A percentile compares a stretch with the other conserved stretches of the same genome.
phyloP scores from a whole-genome alignment of 2,329 filamentous ascomycete species.

The Byssoonygena ceratinophila region DNA sequence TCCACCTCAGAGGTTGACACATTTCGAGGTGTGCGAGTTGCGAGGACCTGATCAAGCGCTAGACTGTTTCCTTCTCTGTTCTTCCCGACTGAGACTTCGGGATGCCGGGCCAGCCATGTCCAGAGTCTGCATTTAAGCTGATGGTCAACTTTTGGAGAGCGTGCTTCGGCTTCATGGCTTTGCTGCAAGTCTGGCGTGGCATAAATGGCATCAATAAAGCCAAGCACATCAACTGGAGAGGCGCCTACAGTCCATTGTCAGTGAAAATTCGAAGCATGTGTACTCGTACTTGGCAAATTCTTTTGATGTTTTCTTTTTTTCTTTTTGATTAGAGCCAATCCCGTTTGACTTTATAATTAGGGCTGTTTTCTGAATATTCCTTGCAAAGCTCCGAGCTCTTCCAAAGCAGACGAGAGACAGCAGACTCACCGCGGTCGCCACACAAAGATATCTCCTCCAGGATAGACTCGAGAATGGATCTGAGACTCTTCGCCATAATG shows the following conservation, averaged over 20 bases:
- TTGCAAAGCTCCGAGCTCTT: too few relatives aligned
- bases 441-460: slow-evolving; percentile 50
- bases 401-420: background rate
- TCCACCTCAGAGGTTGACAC: background rate
- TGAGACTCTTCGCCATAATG: slow-evolving; percentile 42
- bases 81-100: slow-evolving; percentile 44
- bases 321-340: too few relatives aligned
- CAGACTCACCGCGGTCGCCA: slow-evolving; percentile 45
- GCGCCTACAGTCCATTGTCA: slow-evolving; percentile 24
- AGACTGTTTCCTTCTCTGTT: slow-evolving; percentile 33
- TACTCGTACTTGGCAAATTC: background rate
- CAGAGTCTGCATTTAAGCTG: slow-evolving; percentile 46
- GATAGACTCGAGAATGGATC: slow-evolving; percentile 48
- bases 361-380: too few relatives aligned
- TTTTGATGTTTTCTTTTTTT: too few relatives aligned
- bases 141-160: slow-evolving; percentile 34
- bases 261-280: background rate
- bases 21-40: slow-evolving; percentile 2
- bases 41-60: slow-evolving; percentile 25
- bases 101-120: slow-evolving; percentile 47
- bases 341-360: too few relatives aligned
- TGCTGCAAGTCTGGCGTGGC: slow-evolving; percentile 14
- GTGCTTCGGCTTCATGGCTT: slow-evolving; percentile 4
- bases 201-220: slow-evolving; percentile 31
- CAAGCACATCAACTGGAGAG: slow-evolving; percentile 28